phyloP scores from a whole-genome alignment of 805 yeast species.

The Saturnispora sanitii region DNA sequence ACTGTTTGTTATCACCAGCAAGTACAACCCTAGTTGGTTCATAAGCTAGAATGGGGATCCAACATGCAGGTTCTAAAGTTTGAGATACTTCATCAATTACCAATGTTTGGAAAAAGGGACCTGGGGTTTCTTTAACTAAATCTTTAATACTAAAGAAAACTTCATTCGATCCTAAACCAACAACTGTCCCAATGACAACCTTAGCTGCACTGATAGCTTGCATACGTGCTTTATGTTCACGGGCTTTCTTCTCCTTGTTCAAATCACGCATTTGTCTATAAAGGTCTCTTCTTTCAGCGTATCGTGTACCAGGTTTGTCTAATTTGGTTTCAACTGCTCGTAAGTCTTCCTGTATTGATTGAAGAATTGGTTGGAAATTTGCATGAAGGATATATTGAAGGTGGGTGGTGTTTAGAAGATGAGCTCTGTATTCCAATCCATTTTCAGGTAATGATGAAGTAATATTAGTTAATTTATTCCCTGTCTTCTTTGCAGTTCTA shows the following conservation, averaged over 20 bases:
- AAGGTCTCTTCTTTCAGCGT: conserved; percentile 52
- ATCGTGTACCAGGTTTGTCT: conserved; percentile 40
- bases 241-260: conserved; percentile 53
- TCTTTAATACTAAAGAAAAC: conserved; percentile 7
- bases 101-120: conserved; percentile 54
- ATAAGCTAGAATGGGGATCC: conserved; percentile 82
- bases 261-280: conserved; percentile 62
- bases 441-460: background rate
- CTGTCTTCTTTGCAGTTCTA: conserved; percentile 2
- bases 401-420: conserved; percentile 5
- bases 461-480: background rate
- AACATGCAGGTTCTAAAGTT: conserved; percentile 87
- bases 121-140: conserved; percentile 1
- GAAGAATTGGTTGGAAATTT: conserved; percentile 4
- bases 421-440: conserved; percentile 4
- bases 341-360: conserved; percentile 9
- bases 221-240: conserved; percentile 55
- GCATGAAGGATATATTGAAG: conserved; percentile 4
- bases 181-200: conserved; percentile 69
- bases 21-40: conserved; percentile 52
- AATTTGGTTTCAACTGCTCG: conserved; percentile 28
- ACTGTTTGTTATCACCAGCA: conserved; percentile 90
- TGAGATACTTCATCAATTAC: conserved; percentile 96
- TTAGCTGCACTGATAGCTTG: conserved; percentile 51
- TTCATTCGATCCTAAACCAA: conserved; percentile 7